Evolutionary conservation across 2,329 filamentous ascomycete species (phyloP), one percentile per base, ranked within the genome.

Genomic region (Aureobasidium leucospermi): DNA sequence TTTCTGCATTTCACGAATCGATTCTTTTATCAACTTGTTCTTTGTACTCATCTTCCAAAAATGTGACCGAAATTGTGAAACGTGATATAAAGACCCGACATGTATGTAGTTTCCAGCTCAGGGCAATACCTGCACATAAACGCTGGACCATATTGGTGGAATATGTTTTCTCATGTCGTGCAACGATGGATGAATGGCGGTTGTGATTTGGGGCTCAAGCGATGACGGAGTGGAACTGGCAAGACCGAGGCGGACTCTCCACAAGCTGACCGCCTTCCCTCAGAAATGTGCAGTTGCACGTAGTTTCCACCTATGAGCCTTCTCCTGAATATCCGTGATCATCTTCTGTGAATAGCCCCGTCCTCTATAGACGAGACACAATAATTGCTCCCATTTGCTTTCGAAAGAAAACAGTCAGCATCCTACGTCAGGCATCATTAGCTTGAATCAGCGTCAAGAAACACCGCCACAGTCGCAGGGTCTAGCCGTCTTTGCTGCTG

Each of bases 381-480:
- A n/a, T 31, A 13, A 42, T 53, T 32, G 15, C 5, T 19, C 15
- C 48, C 32, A 41, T 39, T 31, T 31, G 7, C 36, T 39, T n/a
- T 9, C 11, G 23, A 23, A 9, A 42, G 38, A 53, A 23, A 31
- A 31, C 49, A 53, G 51, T 56, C 41, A 56, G 52, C 39, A 28
- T 2, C 3, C 41, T 57, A 57, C 53, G 53, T 57, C 53, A 57
- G 53, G 42, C 42, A 57, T 58, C 45, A 48, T 41, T 49, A 58
- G 55, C 55, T 49, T 45, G 55, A 45, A 58, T 45, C 55, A 58
- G 55, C 42, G 36, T 39, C 45, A 34, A 58, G 53, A 19, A 47
- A 46, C 53, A 57, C 53, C 53, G 53, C 53, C 53, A 57, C 53
- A 57, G 49, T 53, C 10, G 38, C 49, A 47, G 55, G 55, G 55